A percentile compares a stretch with the other conserved stretches of the same genome.
Conservation (phyloP, 495 filamentous ascomycete genomes). For the Achaetomiella virescens region DNA sequence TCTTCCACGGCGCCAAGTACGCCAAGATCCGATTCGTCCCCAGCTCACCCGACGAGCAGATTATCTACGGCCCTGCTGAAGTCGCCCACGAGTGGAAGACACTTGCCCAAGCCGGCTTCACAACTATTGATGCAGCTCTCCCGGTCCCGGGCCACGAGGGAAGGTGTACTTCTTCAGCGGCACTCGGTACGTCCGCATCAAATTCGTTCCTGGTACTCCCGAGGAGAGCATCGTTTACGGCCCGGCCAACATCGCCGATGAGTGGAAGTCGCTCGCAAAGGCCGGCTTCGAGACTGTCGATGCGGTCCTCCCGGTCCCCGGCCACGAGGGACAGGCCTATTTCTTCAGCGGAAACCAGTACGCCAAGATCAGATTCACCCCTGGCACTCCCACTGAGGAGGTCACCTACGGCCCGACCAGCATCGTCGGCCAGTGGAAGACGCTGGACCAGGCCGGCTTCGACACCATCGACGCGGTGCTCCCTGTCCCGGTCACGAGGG, state of each 20-base stretch:
- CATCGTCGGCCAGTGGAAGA: neutral
- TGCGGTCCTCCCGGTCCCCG: constrained; percentile 5
- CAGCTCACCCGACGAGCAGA: neutral
- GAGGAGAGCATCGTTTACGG: constrained; percentile 6
- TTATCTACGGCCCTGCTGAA: neutral
- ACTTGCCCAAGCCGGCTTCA: constrained; percentile 3
- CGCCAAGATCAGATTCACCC: neutral
- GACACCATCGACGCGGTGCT: constrained; percentile 5
- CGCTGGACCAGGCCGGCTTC: neutral
- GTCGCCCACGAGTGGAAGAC: constrained; percentile 9
- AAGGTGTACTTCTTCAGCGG: constrained; percentile 15
- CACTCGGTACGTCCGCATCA: constrained; percentile 9
- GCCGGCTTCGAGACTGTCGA: constrained; percentile 13
- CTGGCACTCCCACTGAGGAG: neutral
- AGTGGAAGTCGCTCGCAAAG: constrained; percentile 8
- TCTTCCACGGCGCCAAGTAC: constrained; percentile 5
- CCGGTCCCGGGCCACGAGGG: neutral
- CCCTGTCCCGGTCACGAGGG: neutral
- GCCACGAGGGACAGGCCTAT: constrained; percentile 4
- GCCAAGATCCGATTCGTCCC: neutral
- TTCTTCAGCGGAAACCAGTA: constrained; percentile 12
- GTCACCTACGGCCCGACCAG: constrained; percentile 8
- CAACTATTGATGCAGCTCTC: neutral
- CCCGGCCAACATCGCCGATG: constrained; percentile 1
- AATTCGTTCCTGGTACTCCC: neutral